These are phyloP conservation scores for Penicillium sp. DNA, from an alignment of 2,329 filamentous ascomycete species.

Conservation along the genomic window DNA sequence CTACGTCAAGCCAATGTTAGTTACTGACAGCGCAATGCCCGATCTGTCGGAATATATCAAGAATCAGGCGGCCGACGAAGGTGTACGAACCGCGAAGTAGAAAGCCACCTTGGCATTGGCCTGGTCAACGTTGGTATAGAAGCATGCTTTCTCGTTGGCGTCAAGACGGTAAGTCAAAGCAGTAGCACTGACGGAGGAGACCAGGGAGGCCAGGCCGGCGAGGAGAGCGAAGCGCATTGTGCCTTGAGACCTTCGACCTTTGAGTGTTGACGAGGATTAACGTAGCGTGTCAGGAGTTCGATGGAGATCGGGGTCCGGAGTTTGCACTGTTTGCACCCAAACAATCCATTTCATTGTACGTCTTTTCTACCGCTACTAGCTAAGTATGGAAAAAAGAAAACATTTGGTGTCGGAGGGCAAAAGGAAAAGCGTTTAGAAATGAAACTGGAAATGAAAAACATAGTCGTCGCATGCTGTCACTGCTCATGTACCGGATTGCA, in stretches of 20 bases:
- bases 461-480: slow-evolving; percentile 19
- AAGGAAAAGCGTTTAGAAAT: slow-evolving; percentile 3
- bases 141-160: slow-evolving; percentile 93
- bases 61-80: neutral
- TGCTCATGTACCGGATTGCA: slow-evolving; percentile 23
- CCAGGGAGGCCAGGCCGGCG: slow-evolving; percentile 67
- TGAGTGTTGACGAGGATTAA: slow-evolving; percentile 14
- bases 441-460: slow-evolving; percentile 8
- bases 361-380: slow-evolving; percentile 13
- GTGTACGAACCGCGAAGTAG: slow-evolving; percentile 83
- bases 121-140: slow-evolving; percentile 78
- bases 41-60: neutral
- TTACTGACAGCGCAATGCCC: neutral
- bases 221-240: slow-evolving; percentile 66
- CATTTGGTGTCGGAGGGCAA: neutral
- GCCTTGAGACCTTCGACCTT: slow-evolving; percentile 10
- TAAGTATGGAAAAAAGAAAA: slow-evolving; percentile 3
- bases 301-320: slow-evolving; percentile 25
- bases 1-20: slow-evolving; percentile 46
- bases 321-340: slow-evolving; percentile 38
- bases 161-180: slow-evolving; percentile 89
- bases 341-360: slow-evolving; percentile 18
- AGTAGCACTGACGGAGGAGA: slow-evolving; percentile 74
- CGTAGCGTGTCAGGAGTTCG: slow-evolving; percentile 30
- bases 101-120: slow-evolving; percentile 89